These are phyloP conservation scores for Scedosporium apiospermum DNA, from an alignment of 2,329 filamentous ascomycete species.

Conservation along the genomic window DNA sequence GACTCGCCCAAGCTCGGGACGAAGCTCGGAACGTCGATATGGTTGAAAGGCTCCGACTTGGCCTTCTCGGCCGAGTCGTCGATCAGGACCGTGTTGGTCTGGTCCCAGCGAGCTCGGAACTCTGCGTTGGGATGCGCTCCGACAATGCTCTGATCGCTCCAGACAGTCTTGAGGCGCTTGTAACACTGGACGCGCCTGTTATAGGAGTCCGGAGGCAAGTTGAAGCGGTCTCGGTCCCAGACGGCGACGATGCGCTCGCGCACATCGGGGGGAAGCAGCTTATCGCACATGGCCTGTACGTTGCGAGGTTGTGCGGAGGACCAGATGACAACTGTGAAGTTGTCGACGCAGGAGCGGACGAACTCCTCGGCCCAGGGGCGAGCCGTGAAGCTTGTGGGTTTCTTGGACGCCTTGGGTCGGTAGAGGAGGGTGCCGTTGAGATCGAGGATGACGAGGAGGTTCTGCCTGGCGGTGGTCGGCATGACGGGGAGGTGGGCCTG, in stretches of 20 bases:
- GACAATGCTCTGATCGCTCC: conserved; percentile 42
- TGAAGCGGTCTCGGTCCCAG: conserved; percentile 73
- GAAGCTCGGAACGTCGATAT: conserved; percentile 75
- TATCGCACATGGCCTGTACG: conserved; percentile 56
- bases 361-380: conserved; percentile 63
- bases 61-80: conserved; percentile 82
- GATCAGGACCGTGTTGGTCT: conserved; percentile 80
- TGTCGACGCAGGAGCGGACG: conserved; percentile 61
- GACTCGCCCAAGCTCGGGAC: conserved; percentile 30
- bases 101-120: conserved; percentile 51
- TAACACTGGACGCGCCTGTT: conserved; percentile 71
- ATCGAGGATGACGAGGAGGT: conserved; percentile 77
- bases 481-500: conserved; percentile 36
- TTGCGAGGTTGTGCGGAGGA: conserved; percentile 73
- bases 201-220: conserved; percentile 57
- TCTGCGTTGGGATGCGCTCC: conserved; percentile 31
- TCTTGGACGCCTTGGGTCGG: conserved; percentile 45
- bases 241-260: conserved; percentile 50
- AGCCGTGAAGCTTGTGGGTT: conserved; percentile 43
- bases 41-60: conserved; percentile 71
- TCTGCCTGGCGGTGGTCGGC: conserved; percentile 37
- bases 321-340: conserved; percentile 81
- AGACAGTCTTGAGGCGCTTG: conserved; percentile 70
- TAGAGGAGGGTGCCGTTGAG: conserved; percentile 84
- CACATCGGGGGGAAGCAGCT: conserved; percentile 50